Evolutionary conservation across 345 rosid genomes (phyloP), one percentile per base, ranked within the genome.

Genomic region (Kernera saxatilis): DNA sequence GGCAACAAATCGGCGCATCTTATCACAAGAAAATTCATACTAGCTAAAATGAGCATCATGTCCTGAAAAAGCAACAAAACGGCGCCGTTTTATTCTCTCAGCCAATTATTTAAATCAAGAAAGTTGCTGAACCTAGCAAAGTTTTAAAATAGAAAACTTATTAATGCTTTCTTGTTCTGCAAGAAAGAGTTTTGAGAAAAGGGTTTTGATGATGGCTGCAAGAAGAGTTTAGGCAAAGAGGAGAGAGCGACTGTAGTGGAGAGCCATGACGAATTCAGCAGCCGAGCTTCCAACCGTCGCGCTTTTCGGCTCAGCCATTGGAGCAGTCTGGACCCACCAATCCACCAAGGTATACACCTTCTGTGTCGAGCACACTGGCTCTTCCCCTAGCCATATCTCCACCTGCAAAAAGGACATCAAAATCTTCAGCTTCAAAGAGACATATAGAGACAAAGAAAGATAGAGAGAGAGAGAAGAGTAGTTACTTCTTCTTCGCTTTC

Each of bases 251-350:
- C 78, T 54, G 36, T 88, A 88, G 0, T 68, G 32, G 29, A 88
- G 82, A 53, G 67, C 76, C 93, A 86, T 82, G 37, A 84, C 69
- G 35, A 83, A 76, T 0, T 84, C 85, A 69, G 69, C 75, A 53
- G 53, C 89, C 1, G 86, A 79, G 67, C 83, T 70, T 39, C 93
- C 94, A 3, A 64, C 80, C 1, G 23, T 60, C 3, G 78, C 18
- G 21, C 39, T 77, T 43, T 30, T 70, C 30, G 40, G 64, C 63
- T 79, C 79, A 0, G 77, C 36, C 10, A 63, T 17, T 14, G 85
- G 81, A 6, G 71, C 40, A 64, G 72, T 77, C 56, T 78, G 68
- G 30, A 79, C 60, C 86, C 87, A 86, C 83, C 84, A 73, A 27
- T 81, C 75, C 6, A 79, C 43, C 61, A 84, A 37, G 35, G 39